phyloP scores from a whole-genome alignment of 2,329 filamentous ascomycete genomes.

The Apiospora malaysiana region DNA sequence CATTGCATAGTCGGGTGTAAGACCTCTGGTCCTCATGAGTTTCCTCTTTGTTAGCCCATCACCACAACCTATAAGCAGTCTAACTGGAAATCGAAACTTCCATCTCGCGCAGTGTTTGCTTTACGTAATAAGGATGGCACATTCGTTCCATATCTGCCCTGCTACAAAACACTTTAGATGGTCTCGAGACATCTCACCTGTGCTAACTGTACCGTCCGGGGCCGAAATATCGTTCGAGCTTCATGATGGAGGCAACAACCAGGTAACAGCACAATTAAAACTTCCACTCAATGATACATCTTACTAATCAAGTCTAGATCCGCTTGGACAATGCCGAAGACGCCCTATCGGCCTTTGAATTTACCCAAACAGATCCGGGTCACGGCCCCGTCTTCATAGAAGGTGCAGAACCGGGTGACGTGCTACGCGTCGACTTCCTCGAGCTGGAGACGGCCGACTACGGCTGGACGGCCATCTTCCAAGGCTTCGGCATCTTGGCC shows the following conservation, averaged over 20 bases:
- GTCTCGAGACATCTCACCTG: slow-evolving; percentile 51
- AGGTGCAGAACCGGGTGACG: slow-evolving; percentile 56
- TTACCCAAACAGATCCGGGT: slow-evolving; percentile 51
- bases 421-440: slow-evolving; percentile 56
- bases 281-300: not conserved
- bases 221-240: slow-evolving; percentile 54
- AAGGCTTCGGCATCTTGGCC: slow-evolving; percentile 54
- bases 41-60: not conserved
- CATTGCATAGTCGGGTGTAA: not conserved
- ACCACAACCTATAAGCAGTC: not conserved
- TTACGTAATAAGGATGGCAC: not conserved
- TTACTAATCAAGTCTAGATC: slow-evolving; percentile 42
- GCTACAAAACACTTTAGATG: slow-evolving; percentile 49
- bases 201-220: slow-evolving; percentile 53
- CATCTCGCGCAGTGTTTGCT: not conserved
- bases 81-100: not conserved
- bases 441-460: slow-evolving; percentile 50
- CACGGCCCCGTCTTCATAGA: slow-evolving; percentile 57
- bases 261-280: not conserved
- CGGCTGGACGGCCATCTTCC: slow-evolving; percentile 60
- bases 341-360: slow-evolving; percentile 48
- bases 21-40: not conserved
- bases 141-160: slow-evolving; percentile 11
- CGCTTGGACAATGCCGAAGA: slow-evolving; percentile 47
- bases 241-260: slow-evolving; percentile 55